A percentile compares a stretch with the other conserved stretches of the same genome.
Conservation (phyloP, 257 asterid species). For the Solanum commersonii region DNA sequence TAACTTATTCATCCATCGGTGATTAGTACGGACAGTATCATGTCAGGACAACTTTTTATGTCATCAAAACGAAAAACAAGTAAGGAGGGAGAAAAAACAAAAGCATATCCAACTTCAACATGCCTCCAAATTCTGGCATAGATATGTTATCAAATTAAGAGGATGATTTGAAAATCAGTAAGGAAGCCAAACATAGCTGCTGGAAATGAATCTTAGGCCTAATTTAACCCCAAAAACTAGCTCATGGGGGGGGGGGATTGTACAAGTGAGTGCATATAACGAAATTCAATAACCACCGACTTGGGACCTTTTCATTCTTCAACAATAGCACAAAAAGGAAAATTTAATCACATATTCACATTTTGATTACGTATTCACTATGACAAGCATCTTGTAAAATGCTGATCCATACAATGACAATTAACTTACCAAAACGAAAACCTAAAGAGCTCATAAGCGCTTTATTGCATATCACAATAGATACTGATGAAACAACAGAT, state of each 20-base stretch:
- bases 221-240: background rate
- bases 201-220: background rate
- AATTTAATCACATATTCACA: background rate
- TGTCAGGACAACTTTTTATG: background rate
- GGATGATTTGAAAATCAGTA: background rate
- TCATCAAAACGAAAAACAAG: background rate
- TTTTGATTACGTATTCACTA: background rate
- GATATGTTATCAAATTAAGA: background rate
- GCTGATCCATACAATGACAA: background rate
- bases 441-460: slow-evolving; percentile 76
- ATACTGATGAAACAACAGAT: slow-evolving; percentile 78
- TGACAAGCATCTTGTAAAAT: background rate
- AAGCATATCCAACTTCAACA: background rate
- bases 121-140: background rate
- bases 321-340: background rate
- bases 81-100: background rate
- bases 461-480: slow-evolving; percentile 76
- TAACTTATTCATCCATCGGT: background rate
- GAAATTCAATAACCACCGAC: background rate
- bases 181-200: background rate
- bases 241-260: background rate
- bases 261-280: background rate
- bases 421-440: slow-evolving; percentile 68
- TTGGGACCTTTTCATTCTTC: background rate
- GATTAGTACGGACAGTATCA: background rate